Conservation (phyloP, 805 yeast genomes). For the Myxozyma neotropica region DNA sequence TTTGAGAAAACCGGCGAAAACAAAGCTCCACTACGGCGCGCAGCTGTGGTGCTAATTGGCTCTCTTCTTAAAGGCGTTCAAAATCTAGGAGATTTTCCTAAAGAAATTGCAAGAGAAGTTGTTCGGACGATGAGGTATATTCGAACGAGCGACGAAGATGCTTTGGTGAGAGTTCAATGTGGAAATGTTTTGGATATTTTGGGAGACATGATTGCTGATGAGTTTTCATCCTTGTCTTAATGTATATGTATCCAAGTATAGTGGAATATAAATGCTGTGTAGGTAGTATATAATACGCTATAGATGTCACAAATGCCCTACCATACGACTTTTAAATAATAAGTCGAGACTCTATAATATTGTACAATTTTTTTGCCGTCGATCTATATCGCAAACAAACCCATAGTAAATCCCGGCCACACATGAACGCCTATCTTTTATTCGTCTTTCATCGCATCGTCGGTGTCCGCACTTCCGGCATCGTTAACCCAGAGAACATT, state of each 20-base stretch:
- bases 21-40: constrained; percentile 59
- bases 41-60: constrained; percentile 67
- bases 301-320: background rate
- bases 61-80: constrained; percentile 40
- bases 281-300: background rate
- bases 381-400: constrained; percentile 11
- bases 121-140: constrained; percentile 29
- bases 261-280: background rate
- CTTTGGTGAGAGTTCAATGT: constrained; percentile 41
- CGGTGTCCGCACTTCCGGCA: constrained; percentile 12
- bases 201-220: constrained; percentile 29
- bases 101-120: constrained; percentile 36
- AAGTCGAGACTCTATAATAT: background rate
- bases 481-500: constrained; percentile 71
- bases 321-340: background rate
- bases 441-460: constrained; percentile 17
- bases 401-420: background rate
- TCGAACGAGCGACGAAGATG: constrained; percentile 39
- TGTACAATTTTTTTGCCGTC: constrained; percentile 2
- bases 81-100: constrained; percentile 38
- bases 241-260: background rate
- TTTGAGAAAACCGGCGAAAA: constrained; percentile 55
- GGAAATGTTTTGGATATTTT: constrained; percentile 34
- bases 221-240: constrained; percentile 3
- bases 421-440: constrained; percentile 5